These are phyloP conservation scores for Myochromella boudieri DNA, from an alignment of 768 basidiomycete species.

Conservation along the genomic window DNA sequence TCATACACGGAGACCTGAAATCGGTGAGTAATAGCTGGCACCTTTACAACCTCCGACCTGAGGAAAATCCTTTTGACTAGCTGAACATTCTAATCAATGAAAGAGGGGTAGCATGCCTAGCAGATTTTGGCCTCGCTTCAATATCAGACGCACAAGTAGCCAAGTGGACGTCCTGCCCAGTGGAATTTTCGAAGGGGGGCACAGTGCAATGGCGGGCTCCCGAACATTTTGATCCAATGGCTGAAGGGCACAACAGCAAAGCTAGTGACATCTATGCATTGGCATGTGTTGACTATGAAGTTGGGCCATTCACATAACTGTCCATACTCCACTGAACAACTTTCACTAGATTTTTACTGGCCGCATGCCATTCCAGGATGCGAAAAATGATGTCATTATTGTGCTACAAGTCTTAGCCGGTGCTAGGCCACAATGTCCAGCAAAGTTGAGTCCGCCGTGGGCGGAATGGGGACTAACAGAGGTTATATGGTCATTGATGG, in stretches of 20 bases:
- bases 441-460: background rate
- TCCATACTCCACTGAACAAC: background rate
- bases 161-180: conserved; percentile 14
- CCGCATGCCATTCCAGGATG: conserved; percentile 1
- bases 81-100: conserved; percentile 18
- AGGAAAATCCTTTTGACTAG: conserved; percentile 7
- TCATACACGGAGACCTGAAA: conserved; percentile 33
- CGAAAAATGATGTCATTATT: background rate
- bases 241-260: conserved; percentile 8
- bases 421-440: background rate
- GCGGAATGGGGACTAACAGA: background rate
- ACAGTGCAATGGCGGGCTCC: conserved; percentile 13
- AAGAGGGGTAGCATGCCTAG: conserved; percentile 19
- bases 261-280: conserved; percentile 14
- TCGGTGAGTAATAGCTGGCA: no score
- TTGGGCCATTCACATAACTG: background rate
- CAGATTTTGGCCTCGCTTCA: conserved; percentile 23
- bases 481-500: conserved; percentile 7
- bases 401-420: background rate
- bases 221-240: conserved; percentile 1
- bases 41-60: no score
- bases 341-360: conserved; percentile 10
- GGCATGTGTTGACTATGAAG: conserved; percentile 14
- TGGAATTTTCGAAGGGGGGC: conserved; percentile 7
- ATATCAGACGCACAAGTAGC: conserved; percentile 12